Base-by-base conservation (phyloP, 805 yeast genomes). In the Ogataea pignaliae region DNA sequence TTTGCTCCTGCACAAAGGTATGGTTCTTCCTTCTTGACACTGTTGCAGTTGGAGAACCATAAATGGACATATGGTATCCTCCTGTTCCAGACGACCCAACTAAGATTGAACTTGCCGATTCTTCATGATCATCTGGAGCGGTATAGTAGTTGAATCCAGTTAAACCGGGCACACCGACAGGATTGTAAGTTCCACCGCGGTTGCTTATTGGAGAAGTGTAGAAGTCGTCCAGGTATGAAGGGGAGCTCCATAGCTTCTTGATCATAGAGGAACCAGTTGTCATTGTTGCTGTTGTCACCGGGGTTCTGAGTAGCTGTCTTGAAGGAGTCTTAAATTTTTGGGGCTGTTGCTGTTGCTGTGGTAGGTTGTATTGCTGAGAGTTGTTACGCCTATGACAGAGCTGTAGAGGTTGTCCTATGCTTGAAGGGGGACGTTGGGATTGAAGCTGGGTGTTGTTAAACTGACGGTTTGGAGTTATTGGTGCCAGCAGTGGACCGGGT, bases 401-500 rank as follows among this genome's bases (percentile, higher is more conserved):
- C 10, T 3, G 29, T 15, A 29, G 26, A 16, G 18, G 36, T 14
- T 43, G 42, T 7, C 34, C n/a, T 8, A 28, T 34, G 12, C 7
- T 18, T 21, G 29, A 18, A 17, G 26, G 38, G 30, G 10, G 15
- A 17, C 36, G 44, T 17, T 33, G 37, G 14, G 18, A 26, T 34
- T n/a, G 31, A 29, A 29, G 16, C 17, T 18, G 30, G 4, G 38
- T 14, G 29, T 18, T 21, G 34, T 31, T 16, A 29, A 36, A 13
- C 29, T 42, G 45, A 41, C 47, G 53, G 41, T 54, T 76, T 13
- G 85, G 86, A 5, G 85, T 78, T 40, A 79, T 61, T 12, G 88
- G 86, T 59, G 80, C 85, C 39, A 81, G 64, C 36, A 81, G 62
- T 6, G 87, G 86, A 1, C 86, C 87, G 3, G 84, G 76, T 45